A percentile compares a stretch with the other conserved stretches of the same genome.
Evolutionary conservation across 176 grass and related monocot genomes (phyloP).

Genomic region (Avena insularis): DNA sequence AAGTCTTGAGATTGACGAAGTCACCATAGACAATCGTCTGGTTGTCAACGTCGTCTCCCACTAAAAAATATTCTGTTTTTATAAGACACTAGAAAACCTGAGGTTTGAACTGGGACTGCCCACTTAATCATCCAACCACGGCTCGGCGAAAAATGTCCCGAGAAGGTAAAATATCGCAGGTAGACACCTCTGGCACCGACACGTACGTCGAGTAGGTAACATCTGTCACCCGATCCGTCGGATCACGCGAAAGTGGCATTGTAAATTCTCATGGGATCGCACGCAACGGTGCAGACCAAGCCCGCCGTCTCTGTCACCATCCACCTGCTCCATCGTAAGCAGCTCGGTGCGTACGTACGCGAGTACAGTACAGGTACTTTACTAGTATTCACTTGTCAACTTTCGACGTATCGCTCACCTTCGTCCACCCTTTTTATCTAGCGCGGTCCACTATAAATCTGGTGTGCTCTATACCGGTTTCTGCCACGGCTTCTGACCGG

Average conservation of each 20-base stretch:
- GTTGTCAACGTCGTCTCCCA: no score
- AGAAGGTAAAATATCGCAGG: not conserved
- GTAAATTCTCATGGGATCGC: constrained; percentile 29
- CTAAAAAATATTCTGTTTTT: no score
- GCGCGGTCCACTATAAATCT: constrained; percentile 38
- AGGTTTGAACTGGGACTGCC: no score
- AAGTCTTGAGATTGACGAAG: no score
- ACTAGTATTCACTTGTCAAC: not conserved
- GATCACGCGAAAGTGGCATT: not conserved
- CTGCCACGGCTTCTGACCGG: not conserved
- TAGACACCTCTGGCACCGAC: not conserved
- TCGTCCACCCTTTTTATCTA: not conserved
- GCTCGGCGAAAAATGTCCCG: no score
- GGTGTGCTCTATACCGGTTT: not conserved
- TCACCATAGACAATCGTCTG: no score
- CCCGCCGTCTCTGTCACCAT: constrained; percentile 29
- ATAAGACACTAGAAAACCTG: no score
- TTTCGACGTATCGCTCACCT: not conserved
- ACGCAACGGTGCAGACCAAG: constrained; percentile 3
- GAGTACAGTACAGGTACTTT: no score
- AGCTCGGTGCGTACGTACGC: not conserved
- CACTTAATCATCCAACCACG: no score
- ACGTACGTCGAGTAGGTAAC: not conserved
- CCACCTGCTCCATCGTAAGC: constrained; percentile 42
- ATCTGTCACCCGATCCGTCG: not conserved